Evolutionary conservation across 305 asterid species (phyloP), one percentile per base, ranked within the genome.

Genomic region (Salvia sclarea): DNA sequence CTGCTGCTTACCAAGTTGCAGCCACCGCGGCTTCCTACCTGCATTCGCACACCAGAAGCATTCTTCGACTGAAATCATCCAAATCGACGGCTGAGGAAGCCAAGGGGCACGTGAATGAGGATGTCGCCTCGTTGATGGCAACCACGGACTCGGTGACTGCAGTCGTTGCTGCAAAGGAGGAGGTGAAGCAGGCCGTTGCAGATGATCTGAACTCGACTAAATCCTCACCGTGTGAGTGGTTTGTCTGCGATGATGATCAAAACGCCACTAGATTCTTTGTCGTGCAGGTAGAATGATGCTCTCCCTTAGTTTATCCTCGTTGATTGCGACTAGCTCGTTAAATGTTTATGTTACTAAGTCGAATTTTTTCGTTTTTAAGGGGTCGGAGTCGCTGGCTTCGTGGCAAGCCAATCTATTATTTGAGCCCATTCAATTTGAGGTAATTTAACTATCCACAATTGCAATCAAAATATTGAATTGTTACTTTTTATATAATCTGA

Each of bases 141-240:
- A 88, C 96, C 77, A 87, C 96, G 0, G 97, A 91, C 53, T 94
- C 97, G 0, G 96, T 94, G 65, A 91, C 99, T 6, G 85, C 96
- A 0, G 99, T 94, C 59, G 96, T 94, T 76, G 96, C 97, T 72
- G 97, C 99, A n/a, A 89, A 91, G 77, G 99, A 94, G 83, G 96
- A 91, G 80, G 97, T 94, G 16, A 94, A 94, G 80, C 99, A 91
- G 76, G 97, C 99, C 65, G 96, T 94, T 20, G 99, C 99, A 9
- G 97, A 94, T 77, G 95, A 89, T 79, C 72, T 94, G 54, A 94
- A 84, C 48, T 94, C 99, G 10, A 78, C 76, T 45, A 75, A 25
- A 45, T 81, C 96, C 17, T 87, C 93, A 1, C 99, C 99, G 1
- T 94, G 99, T 57, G 96, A 94, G 66, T 94, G 99, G 99, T 94